Base-by-base conservation (phyloP, 257 asterid genomes). In the Nicotiana paniculata region DNA sequence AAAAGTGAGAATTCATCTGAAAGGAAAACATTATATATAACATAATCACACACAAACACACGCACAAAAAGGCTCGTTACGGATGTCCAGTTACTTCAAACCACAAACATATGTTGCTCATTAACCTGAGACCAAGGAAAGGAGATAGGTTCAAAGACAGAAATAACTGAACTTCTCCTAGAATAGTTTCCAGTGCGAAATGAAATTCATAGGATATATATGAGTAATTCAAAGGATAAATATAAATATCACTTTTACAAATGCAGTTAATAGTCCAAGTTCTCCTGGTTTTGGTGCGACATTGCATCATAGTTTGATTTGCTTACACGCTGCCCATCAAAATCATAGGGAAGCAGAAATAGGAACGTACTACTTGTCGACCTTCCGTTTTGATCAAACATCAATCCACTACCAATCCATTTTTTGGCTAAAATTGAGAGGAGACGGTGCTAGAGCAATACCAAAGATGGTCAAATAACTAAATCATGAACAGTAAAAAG, bases 1-100 rank as follows among this genome's bases (percentile, higher is more conserved):
- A 43, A 43, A 39, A 43, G 77, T 39, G 77, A 69, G 55, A 69
- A 37, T 39, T 39, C 77, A 70, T 70, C 77, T n/a, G 77, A 70
- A n/a, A 70, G 5, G 5, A 37, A 28, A n/a, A 70, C 11, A 37
- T 2, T 39, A n/a, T n/a, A 16, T 13, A 16, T 51, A 51, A 67
- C 51, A 33, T 67, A 17, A 43, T 43, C 48, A 1, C 48, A 43
- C 9, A 6, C 43, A 67, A 26, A 67, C 48, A 35, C 37, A 35
- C 37, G 2, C 4, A 32, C 6, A 32, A 6, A 67, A 67, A 69
- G 46, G 17, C 55, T 69, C 57, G n/a, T 37, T 37, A 69, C 4
- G 5, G 53, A 69, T 37, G n/a, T 69, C 55, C 77, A 69, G n/a
- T n/a, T 69, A 69, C 55, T 37, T 37, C 21, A 37, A 6, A 18